Conservation (phyloP, 176 grass and related monocot genomes). For the Stipa capillata region DNA sequence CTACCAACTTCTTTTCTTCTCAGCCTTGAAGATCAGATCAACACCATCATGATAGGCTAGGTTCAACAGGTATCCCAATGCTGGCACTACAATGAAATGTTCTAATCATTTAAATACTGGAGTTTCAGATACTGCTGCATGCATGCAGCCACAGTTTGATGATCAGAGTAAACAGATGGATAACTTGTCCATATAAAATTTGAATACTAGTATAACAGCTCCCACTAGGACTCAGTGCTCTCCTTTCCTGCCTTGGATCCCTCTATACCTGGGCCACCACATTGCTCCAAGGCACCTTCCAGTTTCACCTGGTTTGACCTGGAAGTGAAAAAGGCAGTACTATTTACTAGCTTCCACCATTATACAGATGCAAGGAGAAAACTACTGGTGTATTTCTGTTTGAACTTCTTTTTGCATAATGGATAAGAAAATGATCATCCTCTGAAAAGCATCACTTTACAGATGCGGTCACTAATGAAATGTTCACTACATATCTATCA, state of each 20-base stretch:
- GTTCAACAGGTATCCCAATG: slow-evolving; percentile 17
- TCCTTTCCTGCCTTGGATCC: slow-evolving; percentile 37
- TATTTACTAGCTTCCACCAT: background rate
- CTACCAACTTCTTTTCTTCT: background rate
- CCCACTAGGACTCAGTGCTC: slow-evolving; percentile 25
- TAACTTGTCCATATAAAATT: slow-evolving; percentile 9
- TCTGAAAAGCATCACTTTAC: background rate
- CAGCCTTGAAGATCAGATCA: background rate
- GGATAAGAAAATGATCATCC: background rate
- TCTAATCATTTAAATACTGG: slow-evolving; percentile 18
- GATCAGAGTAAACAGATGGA: slow-evolving; percentile 11
- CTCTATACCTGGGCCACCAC: slow-evolving; percentile 44
- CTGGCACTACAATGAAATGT: slow-evolving; percentile 34
- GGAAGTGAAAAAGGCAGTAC: slow-evolving; percentile 22
- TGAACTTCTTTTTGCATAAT: background rate
- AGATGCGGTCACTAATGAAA: background rate
- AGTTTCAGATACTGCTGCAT: slow-evolving; percentile 18
- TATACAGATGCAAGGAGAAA: background rate
- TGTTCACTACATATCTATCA: background rate
- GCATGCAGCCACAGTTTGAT: slow-evolving; percentile 36
- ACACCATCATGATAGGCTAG: background rate
- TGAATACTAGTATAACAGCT: slow-evolving; percentile 23
- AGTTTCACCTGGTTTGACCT: slow-evolving; percentile 35
- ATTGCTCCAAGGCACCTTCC: slow-evolving; percentile 29
- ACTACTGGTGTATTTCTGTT: background rate